Percentiles rank a stretch among this genome's conserved stretches.
phyloP scores from a whole-genome alignment of 345 rosid species.

The Geranium rotundifolium region DNA sequence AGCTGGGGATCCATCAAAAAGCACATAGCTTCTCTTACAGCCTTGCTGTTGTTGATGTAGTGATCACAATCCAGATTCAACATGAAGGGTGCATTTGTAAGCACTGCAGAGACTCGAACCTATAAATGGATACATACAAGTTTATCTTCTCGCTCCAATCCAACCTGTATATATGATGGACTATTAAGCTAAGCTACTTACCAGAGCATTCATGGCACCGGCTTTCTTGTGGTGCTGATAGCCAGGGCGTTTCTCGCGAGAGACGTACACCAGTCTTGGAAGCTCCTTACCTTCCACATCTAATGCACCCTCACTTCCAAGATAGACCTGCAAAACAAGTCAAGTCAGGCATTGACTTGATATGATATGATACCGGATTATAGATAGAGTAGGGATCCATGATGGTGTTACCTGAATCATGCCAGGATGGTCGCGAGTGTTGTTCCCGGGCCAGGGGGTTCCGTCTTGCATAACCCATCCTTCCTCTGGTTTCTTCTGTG shows the following conservation, averaged over 20 bases:
- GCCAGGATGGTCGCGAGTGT: constrained; percentile 97
- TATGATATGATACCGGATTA: background rate
- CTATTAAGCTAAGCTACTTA: constrained; percentile 14
- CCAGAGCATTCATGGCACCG: constrained; percentile 97
- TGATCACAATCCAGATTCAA: constrained; percentile 94
- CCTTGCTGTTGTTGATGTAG: constrained; percentile 84
- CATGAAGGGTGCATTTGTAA: constrained; percentile 87
- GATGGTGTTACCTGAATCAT: constrained; percentile 69
- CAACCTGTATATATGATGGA: background rate
- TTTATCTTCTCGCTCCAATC: background rate
- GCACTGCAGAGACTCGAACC: constrained; percentile 97
- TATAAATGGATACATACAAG: constrained; percentile 10
- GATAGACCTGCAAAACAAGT: constrained; percentile 52
- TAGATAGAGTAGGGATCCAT: background rate
- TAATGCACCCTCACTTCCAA: constrained; percentile 86
- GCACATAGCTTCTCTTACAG: constrained; percentile 92
- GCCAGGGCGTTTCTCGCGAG: constrained; percentile 96
- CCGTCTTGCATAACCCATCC: constrained; percentile 99
- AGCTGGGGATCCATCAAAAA: constrained; percentile 95
- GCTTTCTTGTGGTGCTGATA: constrained; percentile 96
- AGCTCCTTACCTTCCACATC: constrained; percentile 88
- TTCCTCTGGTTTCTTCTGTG: constrained; percentile 95
- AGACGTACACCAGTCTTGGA: constrained; percentile 84
- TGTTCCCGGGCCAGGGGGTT: constrained; percentile 99
- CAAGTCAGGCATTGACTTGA: background rate